phyloP scores from a whole-genome alignment of 768 basidiomycete genomes.

The Suillus luteus region DNA sequence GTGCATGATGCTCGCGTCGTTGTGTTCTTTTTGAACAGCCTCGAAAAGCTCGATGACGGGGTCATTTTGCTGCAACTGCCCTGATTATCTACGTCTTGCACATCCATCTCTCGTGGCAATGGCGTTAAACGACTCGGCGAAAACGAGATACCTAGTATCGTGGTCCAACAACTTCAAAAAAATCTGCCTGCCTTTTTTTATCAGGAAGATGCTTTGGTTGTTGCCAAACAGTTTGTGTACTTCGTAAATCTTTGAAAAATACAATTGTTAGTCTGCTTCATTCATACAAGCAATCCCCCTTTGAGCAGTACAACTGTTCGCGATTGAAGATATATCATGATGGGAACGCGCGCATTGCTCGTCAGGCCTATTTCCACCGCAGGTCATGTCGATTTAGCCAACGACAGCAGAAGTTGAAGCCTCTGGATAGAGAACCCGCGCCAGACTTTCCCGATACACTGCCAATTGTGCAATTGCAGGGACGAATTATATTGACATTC shows the following conservation, averaged over 20 bases:
- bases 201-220: slow-evolving; percentile 37
- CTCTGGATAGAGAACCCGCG: background rate
- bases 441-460: background rate
- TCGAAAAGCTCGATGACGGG: background rate
- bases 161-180: slow-evolving; percentile 44
- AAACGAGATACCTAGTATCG: slow-evolving; percentile 34
- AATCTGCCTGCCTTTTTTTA: slow-evolving; percentile 52
- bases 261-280: background rate
- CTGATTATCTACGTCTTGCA: slow-evolving; percentile 67
- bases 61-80: slow-evolving; percentile 34
- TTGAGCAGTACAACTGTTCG: background rate
- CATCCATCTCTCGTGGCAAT: slow-evolving; percentile 41
- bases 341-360: background rate
- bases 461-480: no score
- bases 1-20: background rate
- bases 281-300: background rate
- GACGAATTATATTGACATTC: no score
- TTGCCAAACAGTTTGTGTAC: slow-evolving; percentile 23
- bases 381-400: background rate
- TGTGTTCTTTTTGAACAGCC: background rate
- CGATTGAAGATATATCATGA: no score
- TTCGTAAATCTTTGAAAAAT: background rate
- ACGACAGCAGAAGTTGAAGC: background rate
- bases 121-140: slow-evolving; percentile 76
- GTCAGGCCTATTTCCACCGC: background rate